Base-by-base conservation (phyloP, 2,329 filamentous ascomycete species). In the Talaromyces sp. region DNA sequence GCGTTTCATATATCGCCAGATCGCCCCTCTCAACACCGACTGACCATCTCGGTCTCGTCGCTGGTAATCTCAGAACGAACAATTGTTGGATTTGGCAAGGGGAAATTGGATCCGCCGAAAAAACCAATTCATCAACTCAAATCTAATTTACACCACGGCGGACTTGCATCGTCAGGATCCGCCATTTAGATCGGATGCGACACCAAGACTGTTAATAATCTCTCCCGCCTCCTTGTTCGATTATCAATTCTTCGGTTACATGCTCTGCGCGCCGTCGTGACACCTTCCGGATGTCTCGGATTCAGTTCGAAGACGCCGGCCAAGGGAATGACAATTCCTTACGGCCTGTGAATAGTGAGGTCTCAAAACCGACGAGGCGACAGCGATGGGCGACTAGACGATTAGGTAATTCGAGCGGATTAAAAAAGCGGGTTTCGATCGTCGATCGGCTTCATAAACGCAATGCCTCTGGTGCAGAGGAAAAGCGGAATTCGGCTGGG, bases 321-420 rank as follows among this genome's bases (percentile, higher is more conserved):
- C 68, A 70, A 47, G 74, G 75, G 40, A 71, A 72, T 63, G 69
- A 69, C 56, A 70, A 68, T 62, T 72, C 74, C 22, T 69, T 61
- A 22, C 63, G 29, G 17, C 63, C 63, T 8, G n/a, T 71, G 34
- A 68, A 58, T 63, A 84, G 79, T 70, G 82, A 86, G 71, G 80
- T 84, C 67, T 85, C 85, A 51, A 85, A 84, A 68, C 84, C 86
- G 8, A 90, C 89, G 25, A 92, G 94, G 76, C 86, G 93, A 75
- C 89, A 95, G 78, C 86, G 95, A 88, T 98, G 95, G 95, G 94
- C 95, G 19, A 98, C 95, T n/a, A 91, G 93, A 74, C 91, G 92
- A 76, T 87, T 91, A 77, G 88, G 89, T 15, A 88, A 91, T 72
- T 86, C 88, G 74, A 91, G 89, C 75, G 92, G 90, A 69, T 83